Conservation (phyloP, 2,329 filamentous ascomycete genomes). For the Pseudogymnoascus sp. region DNA sequence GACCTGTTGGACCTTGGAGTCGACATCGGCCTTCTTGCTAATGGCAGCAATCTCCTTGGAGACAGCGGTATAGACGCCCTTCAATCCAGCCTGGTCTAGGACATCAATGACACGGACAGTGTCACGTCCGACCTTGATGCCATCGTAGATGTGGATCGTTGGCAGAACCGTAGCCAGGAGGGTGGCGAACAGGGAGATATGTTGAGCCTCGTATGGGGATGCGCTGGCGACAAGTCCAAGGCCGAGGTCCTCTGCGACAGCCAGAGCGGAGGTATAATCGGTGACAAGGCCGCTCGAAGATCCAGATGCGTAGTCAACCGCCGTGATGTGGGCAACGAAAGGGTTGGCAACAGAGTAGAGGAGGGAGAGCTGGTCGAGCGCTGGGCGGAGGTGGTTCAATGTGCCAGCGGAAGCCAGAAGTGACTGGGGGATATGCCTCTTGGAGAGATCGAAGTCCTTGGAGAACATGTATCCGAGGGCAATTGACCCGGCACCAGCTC, state of each 20-base stretch:
- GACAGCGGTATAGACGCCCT: conserved; percentile 60
- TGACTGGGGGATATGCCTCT: conserved; percentile 84
- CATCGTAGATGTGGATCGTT: conserved; percentile 84
- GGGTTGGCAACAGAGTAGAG: conserved; percentile 89
- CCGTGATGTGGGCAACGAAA: conserved; percentile 85
- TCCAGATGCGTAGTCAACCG: conserved; percentile 69
- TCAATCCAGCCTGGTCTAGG: conserved; percentile 63
- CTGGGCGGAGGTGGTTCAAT: conserved; percentile 68
- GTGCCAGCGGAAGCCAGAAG: conserved; percentile 80
- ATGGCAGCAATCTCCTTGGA: conserved; percentile 51
- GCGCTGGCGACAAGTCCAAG: conserved; percentile 77
- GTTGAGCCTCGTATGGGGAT: conserved; percentile 85
- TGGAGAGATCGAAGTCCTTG: conserved; percentile 86
- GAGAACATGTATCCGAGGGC: conserved; percentile 97
- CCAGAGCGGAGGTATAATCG: conserved; percentile 76
- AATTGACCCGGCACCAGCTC: conserved; percentile 80
- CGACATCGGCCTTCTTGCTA: conserved; percentile 62
- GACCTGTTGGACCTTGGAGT: conserved; percentile 62
- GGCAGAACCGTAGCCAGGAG: conserved; percentile 69
- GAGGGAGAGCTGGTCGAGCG: conserved; percentile 83
- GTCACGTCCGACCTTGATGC: conserved; percentile 72
- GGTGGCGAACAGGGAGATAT: conserved; percentile 87
- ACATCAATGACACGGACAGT: conserved; percentile 75
- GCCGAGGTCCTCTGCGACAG: conserved; percentile 80
- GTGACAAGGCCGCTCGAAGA: conserved; percentile 64